Base-by-base conservation (phyloP, 257 asterid genomes). In the Phtheirospermum japonicum region DNA sequence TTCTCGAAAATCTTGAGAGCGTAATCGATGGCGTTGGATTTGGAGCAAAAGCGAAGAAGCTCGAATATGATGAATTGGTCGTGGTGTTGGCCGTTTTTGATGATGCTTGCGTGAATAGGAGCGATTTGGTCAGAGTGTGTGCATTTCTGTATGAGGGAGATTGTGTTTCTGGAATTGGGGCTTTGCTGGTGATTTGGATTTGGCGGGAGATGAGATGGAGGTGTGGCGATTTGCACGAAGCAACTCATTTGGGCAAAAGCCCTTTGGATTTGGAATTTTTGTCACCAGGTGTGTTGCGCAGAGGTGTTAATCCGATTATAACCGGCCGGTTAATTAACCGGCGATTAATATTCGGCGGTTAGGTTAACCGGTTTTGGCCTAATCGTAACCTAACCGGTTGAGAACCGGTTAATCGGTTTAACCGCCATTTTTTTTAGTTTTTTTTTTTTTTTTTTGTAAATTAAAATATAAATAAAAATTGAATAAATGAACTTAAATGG, bases 31-130 rank as follows among this genome's bases (percentile, higher is more conserved):
- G 82, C 77, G n/a, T 48, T 43, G 69, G 39, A 66, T 64, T 68
- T 78, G 69, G 72, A 75, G 73, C 79, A 83, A 55, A 61, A 42
- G 23, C 86, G 86, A 67, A 80, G 71, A 52, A 83, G 77, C 77
- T 80, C 85, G 67, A 80, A 83, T 16, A 61, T 51, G 17, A 74
- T 36, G 77, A 80, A 83, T 26, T 73, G 58, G 70, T 80, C 77
- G 36, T 65, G 67, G 18, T 61, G 71, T 19, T 55, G 74, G 68
- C 72, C 85, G 6, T 34, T 67, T 39, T 80, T 83, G 4, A 83
- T 32, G 37, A 80, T 69, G 12, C 49, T 56, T 1, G 81, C 71
- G 59, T 77, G 86, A 61, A 73, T 69, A 53, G 73, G 75, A 69
- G 76, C 3, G 0, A 75, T 75, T 65, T 76, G 76, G 20, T 71